Conservation (phyloP, 225 moss, liverwort and hornwort species). For the Polytrichum commune region DNA sequence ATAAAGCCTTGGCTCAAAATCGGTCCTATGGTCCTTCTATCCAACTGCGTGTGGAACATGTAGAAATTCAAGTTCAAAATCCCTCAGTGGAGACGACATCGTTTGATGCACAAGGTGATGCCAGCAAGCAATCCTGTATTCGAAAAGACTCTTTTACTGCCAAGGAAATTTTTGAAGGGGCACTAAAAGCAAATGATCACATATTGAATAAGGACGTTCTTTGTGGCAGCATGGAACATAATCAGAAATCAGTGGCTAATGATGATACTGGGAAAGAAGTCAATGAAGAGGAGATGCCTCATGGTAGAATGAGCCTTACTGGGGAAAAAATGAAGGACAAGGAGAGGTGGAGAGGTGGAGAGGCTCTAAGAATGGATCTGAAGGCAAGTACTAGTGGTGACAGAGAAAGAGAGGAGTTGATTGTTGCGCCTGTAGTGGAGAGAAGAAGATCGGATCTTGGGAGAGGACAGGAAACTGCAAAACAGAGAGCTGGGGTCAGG, state of each 20-base stretch:
- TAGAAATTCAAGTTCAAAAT: slow-evolving; percentile 14
- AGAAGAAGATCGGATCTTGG: slow-evolving; percentile 11
- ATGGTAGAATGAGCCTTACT: not conserved
- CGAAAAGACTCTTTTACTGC: slow-evolving; percentile 6
- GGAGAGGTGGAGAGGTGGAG: slow-evolving; percentile 5
- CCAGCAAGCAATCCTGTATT: not conserved
- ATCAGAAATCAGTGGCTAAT: slow-evolving; percentile 2
- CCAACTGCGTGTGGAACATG: slow-evolving; percentile 15
- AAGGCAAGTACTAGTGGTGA: slow-evolving; percentile 26
- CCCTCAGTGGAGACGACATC: slow-evolving; percentile 10
- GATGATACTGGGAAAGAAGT: slow-evolving; percentile 2
- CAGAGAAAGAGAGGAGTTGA: not conserved
- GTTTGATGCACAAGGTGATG: slow-evolving; percentile 11
- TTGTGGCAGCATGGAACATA: slow-evolving; percentile 11
- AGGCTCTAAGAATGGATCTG: slow-evolving; percentile 13
- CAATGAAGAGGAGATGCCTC: not conserved
- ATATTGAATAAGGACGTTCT: slow-evolving; percentile 9
- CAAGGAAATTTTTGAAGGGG: slow-evolving; percentile 2
- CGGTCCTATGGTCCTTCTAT: not conserved
- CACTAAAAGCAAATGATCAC: slow-evolving; percentile 12
- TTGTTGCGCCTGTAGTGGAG: not conserved
- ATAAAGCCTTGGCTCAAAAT: not conserved
- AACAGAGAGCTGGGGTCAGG: slow-evolving; percentile 5
- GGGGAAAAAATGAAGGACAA: not conserved
- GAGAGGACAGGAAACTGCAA: slow-evolving; percentile 10